Conservation (phyloP, 305 asterid species). For the Striga hermonthica region DNA sequence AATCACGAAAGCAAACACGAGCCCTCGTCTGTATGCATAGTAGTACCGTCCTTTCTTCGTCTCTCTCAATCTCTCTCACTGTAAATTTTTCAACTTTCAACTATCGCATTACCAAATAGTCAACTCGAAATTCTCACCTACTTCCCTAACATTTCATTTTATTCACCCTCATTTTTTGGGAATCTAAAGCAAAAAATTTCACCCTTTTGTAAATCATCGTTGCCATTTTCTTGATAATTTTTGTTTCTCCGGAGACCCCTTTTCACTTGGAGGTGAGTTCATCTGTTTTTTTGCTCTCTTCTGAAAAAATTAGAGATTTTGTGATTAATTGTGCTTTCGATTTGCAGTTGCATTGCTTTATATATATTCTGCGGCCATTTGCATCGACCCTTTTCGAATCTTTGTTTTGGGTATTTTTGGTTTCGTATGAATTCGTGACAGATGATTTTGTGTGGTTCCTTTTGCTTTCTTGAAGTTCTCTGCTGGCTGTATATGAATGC, state of each 20-base stretch:
- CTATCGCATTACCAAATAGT: constrained; percentile 7
- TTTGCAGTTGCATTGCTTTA: constrained; percentile 15
- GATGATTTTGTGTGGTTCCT: constrained; percentile 8
- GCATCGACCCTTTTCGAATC: background rate
- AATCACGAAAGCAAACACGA: background rate
- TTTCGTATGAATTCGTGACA: constrained; percentile 1
- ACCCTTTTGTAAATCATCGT: constrained; percentile 11
- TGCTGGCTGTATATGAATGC: constrained; percentile 16
- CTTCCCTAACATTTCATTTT: background rate
- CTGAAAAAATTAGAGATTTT: too few relatives aligned
- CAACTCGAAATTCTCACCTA: background rate
- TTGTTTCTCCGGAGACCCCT: constrained; percentile 30
- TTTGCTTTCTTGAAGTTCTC: constrained; percentile 1
- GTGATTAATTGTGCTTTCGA: background rate
- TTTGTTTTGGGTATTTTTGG: constrained; percentile 3
- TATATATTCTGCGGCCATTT: constrained; percentile 1
- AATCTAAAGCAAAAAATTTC: constrained; percentile 1
- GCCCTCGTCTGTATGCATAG: background rate
- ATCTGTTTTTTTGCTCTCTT: constrained; percentile 11
- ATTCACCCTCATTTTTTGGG: constrained; percentile 10
- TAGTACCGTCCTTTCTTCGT: background rate
- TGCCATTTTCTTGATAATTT: background rate
- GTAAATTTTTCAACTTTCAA: constrained; percentile 10
- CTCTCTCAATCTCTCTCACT: constrained; percentile 1
- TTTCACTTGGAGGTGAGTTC: constrained; percentile 32